A percentile compares a stretch with the other conserved stretches of the same genome.
Conservation (phyloP, 257 asterid genomes). For the Solanum habrochaites region DNA sequence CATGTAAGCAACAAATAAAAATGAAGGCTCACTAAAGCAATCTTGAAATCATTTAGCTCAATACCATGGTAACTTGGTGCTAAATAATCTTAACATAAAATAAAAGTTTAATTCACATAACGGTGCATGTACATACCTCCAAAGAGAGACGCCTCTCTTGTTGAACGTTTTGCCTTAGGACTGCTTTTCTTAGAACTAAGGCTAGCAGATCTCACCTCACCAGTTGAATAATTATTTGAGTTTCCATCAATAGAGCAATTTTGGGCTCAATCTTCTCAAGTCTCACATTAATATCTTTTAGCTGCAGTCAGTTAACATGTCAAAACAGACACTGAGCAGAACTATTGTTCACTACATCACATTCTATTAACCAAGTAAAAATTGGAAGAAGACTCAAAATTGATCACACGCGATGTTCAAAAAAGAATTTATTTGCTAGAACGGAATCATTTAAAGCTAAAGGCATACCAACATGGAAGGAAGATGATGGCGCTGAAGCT, state of each 20-base stretch:
- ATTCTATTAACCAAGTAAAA: neutral
- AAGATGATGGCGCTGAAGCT: slow-evolving; percentile 76
- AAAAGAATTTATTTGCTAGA: neutral
- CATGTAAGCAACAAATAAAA: neutral
- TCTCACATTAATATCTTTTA: slow-evolving; percentile 79
- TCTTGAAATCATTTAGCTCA: neutral
- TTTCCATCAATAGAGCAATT: slow-evolving; percentile 54
- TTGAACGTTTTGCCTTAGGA: slow-evolving; percentile 69
- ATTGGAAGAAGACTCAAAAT: neutral
- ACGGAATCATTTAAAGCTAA: neutral
- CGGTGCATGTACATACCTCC: slow-evolving; percentile 61
- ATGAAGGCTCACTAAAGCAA: neutral
- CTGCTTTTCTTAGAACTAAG: slow-evolving; percentile 68
- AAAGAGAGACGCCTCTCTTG: slow-evolving; percentile 78
- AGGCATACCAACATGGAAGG: slow-evolving; percentile 59
- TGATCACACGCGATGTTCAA: neutral
- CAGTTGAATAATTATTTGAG: slow-evolving; percentile 40
- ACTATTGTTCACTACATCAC: neutral
- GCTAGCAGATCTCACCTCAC: slow-evolving; percentile 45
- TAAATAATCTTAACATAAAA: neutral
- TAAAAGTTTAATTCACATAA: neutral
- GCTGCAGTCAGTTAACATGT: slow-evolving; percentile 42
- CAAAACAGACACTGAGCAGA: slow-evolving; percentile 3
- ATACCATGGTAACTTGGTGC: neutral
- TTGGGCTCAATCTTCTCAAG: slow-evolving; percentile 90